Base-by-base conservation (phyloP, 2,329 filamentous ascomycete genomes). In the Myriosclerotinia duriaeana region DNA sequence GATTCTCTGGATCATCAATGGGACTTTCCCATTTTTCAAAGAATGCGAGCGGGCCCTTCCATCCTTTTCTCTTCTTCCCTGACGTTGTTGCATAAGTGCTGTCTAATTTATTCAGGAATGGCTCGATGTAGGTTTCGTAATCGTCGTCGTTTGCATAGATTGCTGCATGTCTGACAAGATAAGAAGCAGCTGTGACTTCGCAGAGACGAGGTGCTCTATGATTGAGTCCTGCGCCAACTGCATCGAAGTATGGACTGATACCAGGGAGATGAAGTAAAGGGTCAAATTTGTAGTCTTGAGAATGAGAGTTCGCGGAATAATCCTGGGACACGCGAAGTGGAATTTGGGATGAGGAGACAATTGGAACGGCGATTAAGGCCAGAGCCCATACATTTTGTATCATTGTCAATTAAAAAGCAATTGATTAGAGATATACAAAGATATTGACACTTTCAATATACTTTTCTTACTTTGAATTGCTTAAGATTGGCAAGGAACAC, bases 181-280 rank as follows among this genome's bases (percentile, higher is more conserved):
- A 82, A 8, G 81, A 78, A 5, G 80, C 81, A 60, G 79, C 75
- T 14, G 79, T 82, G 36, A 83, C 80, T 70, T 82, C 80, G 77
- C 82, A 84, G 14, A 54, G 42, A 26, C 46, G 54, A 8, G 64
- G 64, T 22, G 64, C 64, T 22, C 36, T 80, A 67, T 83, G 79
- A 46, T 71, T 66, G 3, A 75, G 66, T 12, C 74, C 73, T 20
- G 70, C 71, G 1, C 74, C 74, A 46, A 74, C 67, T 0, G 84
- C 80, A 70, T 85, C 83, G 64, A 85, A 87, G 71, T 87, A 87
- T 0, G 84, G 84, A 1, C 83, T 78, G 7, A 85, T 83, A n/a
- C 84, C 84, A 0, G 80, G 80, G 12, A 86, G 78, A 64, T 86
- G 84, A 36, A 85, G 76, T 2, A 86, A 77, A 0, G 84, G 81